A percentile compares a stretch with the other conserved stretches of the same genome.
These are phyloP conservation scores for Chaetomium globosum DNA, from an alignment of 2,329 filamentous ascomycete genomes.

Conservation along the genomic window DNA sequence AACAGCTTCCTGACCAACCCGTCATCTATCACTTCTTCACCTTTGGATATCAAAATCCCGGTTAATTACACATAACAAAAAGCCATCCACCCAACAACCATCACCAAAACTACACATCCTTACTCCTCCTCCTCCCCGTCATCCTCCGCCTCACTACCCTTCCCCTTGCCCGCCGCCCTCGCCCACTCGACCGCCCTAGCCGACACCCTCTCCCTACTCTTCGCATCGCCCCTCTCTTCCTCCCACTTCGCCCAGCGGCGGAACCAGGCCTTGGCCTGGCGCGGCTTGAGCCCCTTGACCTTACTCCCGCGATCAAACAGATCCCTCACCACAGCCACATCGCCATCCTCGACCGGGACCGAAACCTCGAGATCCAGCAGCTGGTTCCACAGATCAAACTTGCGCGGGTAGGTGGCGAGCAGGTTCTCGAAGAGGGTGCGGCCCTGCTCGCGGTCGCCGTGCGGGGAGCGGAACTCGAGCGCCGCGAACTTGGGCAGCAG, in stretches of 20 bases:
- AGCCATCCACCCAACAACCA: not conserved
- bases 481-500: conserved; percentile 87
- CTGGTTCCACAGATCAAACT: conserved; percentile 90
- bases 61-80: not conserved
- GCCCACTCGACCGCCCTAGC: conserved; percentile 73
- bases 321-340: conserved; percentile 63
- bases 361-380: conserved; percentile 81
- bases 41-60: conserved; percentile 12
- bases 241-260: conserved; percentile 92
- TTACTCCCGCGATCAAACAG: conserved; percentile 80
- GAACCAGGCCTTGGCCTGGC: conserved; percentile 85
- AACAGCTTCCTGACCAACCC: not conserved
- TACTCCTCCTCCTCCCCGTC: conserved; percentile 28
- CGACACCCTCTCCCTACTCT: conserved; percentile 70
- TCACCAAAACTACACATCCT: not conserved
- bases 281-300: conserved; percentile 72
- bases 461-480: conserved; percentile 82
- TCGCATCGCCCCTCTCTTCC: conserved; percentile 69
- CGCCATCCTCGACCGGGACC: conserved; percentile 47
- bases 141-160: conserved; percentile 38
- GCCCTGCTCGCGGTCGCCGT: conserved; percentile 85
- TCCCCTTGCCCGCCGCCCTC: conserved; percentile 48
- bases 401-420: conserved; percentile 81
- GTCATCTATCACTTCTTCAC: not conserved
- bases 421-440: conserved; percentile 93